A percentile compares a stretch with the other conserved stretches of the same genome.
These are phyloP conservation scores for Corylus heterophylla DNA, from an alignment of 306 rosid species.

Conservation along the genomic window DNA sequence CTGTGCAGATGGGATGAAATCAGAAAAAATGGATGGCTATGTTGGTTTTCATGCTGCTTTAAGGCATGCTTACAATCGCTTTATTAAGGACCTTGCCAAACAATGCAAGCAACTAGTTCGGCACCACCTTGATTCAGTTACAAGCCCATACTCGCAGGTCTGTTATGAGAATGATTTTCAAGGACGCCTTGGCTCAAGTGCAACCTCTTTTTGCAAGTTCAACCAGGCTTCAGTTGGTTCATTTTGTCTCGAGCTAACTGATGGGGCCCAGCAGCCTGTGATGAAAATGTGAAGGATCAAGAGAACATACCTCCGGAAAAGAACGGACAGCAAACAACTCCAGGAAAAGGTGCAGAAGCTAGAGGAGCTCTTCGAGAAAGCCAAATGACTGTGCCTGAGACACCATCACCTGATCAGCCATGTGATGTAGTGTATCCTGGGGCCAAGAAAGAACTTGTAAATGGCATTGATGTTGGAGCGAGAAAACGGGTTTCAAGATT, in stretches of 20 bases:
- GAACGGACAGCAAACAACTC: slow-evolving; percentile 64
- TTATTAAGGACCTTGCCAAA: slow-evolving; percentile 73
- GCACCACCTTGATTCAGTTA: slow-evolving; percentile 92
- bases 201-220: slow-evolving; percentile 46
- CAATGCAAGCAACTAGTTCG: slow-evolving; percentile 86
- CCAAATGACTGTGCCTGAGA: slow-evolving; percentile 87
- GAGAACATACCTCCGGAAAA: slow-evolving; percentile 88
- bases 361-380: slow-evolving; percentile 68
- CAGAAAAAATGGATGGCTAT: slow-evolving; percentile 80
- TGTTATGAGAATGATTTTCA: slow-evolving; percentile 71
- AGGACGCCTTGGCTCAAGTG: slow-evolving; percentile 42
- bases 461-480: slow-evolving; percentile 63
- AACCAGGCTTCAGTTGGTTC: slow-evolving; percentile 55
- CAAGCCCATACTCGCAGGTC: slow-evolving; percentile 93
- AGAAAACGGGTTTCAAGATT: slow-evolving; percentile 68
- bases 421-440: slow-evolving; percentile 49
- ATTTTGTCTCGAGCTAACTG: slow-evolving; percentile 69
- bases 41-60: slow-evolving; percentile 94
- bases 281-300: slow-evolving; percentile 54
- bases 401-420: slow-evolving; percentile 75
- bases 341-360: slow-evolving; percentile 64
- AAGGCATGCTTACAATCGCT: slow-evolving; percentile 72
- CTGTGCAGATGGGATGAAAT: slow-evolving; percentile 65
- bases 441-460: slow-evolving; percentile 60
- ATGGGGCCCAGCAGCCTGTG: slow-evolving; percentile 43